Base-by-base conservation (phyloP, 257 asterid species). In the Ilex asprella region DNA sequence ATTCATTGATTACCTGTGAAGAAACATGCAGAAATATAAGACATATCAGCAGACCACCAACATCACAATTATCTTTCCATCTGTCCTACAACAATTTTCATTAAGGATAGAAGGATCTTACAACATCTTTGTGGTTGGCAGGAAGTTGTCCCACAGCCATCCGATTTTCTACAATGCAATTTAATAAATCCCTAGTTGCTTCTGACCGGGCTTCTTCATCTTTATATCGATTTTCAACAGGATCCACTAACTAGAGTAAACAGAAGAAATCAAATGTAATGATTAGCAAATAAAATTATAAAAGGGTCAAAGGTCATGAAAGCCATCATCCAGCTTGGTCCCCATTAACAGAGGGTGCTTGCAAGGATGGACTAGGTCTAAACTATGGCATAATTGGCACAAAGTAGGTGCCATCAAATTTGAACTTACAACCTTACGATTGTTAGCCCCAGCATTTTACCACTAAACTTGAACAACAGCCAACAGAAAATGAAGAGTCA, bases 181-280 rank as follows among this genome's bases (percentile, higher is more conserved):
- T 78, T 61, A 79, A 58, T 60, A 93, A 86, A 74, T 66, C 69
- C 66, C 80, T 79, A 58, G 82, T 67, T 55, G 94, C 89, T 73
- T 65, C 78, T 63, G 81, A 87, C 78, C 97, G 79, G 32, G 85
- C 83, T 63, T 88, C 92, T 73, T 82, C 96, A 50, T 93, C 97
- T 76, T 78, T 85, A 68, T 78, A 87, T 63, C 99, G 91, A 56
- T 73, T 72, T 79, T 82, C 94, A 76, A 93, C 76, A 30, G 99
- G 97, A 73, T 76, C 89, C 73, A 93, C 82, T 82, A 89, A 81
- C 99, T 93, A 65, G 69, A 57, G 41, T 64, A 32, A 62, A 39
- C 8, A 30, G 39, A 31, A 56, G 31, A 62, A 46, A 39, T 27
- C 30, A 2, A 30, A 47, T 35, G 41, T 35, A 5, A 35, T 3